Conservation (phyloP, 257 asterid genomes). For the Lavandula angustifolia region DNA sequence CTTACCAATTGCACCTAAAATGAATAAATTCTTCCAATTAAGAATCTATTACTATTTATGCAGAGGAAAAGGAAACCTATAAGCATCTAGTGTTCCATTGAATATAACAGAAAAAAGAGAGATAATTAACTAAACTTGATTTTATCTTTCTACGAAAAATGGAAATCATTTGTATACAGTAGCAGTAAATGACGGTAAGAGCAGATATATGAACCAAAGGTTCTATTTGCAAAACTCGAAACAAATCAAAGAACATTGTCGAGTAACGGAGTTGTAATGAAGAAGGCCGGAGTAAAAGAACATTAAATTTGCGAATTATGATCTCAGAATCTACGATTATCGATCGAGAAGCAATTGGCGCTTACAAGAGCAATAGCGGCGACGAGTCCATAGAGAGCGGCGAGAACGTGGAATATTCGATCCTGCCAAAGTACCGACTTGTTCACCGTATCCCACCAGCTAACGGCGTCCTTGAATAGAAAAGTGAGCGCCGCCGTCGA, state of each 20-base stretch:
- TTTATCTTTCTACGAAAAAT: no score
- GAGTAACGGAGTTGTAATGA: neutral
- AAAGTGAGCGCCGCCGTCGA: constrained; percentile 48
- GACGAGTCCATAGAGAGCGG: constrained; percentile 73
- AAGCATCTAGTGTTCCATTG: neutral
- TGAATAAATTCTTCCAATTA: neutral
- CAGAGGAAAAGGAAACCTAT: neutral
- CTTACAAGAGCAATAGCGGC: constrained; percentile 80
- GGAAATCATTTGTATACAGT: no score
- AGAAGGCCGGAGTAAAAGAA: neutral
- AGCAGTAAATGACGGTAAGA: neutral
- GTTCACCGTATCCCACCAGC: constrained; percentile 83
- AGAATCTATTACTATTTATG: neutral
- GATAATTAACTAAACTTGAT: no score
- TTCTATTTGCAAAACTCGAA: neutral
- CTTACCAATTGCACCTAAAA: constrained; percentile 83
- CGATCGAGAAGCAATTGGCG: constrained; percentile 20
- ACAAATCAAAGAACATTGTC: constrained; percentile 1
- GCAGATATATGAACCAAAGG: neutral
- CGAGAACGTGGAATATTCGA: constrained; percentile 71
- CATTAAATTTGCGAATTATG: neutral
- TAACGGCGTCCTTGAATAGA: constrained; percentile 57
- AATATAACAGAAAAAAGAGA: neutral
- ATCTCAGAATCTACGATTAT: constrained; percentile 29
- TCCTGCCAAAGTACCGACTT: constrained; percentile 76